phyloP scores from a whole-genome alignment of 1,284 basidiomycete species.

The Hymenochaete sp. region DNA sequence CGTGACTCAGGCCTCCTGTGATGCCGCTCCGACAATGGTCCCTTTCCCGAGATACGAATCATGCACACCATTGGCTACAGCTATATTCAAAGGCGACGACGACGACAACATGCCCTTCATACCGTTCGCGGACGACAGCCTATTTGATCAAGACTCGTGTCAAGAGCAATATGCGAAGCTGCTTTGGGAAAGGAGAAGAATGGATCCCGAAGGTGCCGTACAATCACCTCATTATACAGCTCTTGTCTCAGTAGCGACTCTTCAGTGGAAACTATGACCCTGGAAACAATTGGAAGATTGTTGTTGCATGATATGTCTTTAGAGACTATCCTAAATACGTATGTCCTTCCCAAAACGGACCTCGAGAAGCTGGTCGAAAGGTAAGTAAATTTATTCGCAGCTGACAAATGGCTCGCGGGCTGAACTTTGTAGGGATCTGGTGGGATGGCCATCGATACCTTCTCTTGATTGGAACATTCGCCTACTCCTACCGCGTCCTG shows the following conservation, averaged over 20 bases:
- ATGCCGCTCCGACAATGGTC: conserved; percentile 23
- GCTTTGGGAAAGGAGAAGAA: conserved; percentile 36
- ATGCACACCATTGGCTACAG: conserved; percentile 39
- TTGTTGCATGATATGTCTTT: conserved; percentile 28
- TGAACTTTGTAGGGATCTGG: conserved; percentile 13
- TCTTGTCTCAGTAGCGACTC: conserved; percentile 7
- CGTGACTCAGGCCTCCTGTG: not conserved
- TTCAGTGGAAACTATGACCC: conserved; percentile 38
- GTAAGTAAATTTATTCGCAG: not conserved
- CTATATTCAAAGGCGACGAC: conserved; percentile 48
- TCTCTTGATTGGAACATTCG: conserved; percentile 9
- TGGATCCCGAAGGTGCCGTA: conserved; percentile 43
- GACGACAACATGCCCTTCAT: conserved; percentile 44
- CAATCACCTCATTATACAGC: conserved; percentile 15
- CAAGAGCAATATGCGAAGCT: conserved; percentile 34
- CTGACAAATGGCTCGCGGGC: conserved; percentile 2
- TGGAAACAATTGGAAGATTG: conserved; percentile 37
- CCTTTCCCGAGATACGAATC: conserved; percentile 40
- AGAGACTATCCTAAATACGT: conserved; percentile 35
- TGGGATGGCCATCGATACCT: conserved; percentile 16
- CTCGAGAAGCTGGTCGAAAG: conserved; percentile 31
- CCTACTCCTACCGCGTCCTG: not conserved
- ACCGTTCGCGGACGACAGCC: conserved; percentile 47
- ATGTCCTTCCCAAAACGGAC: conserved; percentile 32
- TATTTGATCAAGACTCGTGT: conserved; percentile 36